Base-by-base conservation (phyloP, 495 filamentous ascomycete genomes). In the Pyronema domesticum region DNA sequence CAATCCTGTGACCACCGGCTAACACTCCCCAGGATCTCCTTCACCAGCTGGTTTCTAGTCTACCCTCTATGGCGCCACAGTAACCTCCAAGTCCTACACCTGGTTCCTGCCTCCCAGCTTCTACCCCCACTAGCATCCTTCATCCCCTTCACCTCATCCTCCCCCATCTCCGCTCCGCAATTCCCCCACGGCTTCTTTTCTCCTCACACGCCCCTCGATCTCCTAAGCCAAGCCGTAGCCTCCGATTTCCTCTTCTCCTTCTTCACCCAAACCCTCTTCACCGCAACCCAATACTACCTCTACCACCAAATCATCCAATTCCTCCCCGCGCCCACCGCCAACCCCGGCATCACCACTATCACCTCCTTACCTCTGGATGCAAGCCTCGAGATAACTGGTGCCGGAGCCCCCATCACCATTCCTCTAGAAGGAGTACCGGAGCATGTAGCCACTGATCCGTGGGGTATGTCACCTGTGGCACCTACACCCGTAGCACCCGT, bases 61-160 rank as follows among this genome's bases (percentile, higher is more conserved):
- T 65, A 62, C 46, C 63, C 63, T 30, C 55, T 65, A 42, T 65
- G 58, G 37, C 55, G 65, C 35, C 59, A 65, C 44, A 62, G 59
- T 3, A 58, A 48, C 14, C 51, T 65, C 3, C 63, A 65, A 46
- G 58, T 56, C 33, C 60, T 65, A 13, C 56, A 65, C 39, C 57
- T 65, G 19, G 34, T 61, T 8, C 50, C 59, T 13, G 46, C 62
- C 14, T 48, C 43, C 19, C 63, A 62, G 8, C 18, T 65, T 18
- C 52, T 65, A 17, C 63, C 63, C n/a, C 54, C 56, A 34, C 30
- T 62, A 40, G 30, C n/a, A 11, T 57, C 62, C 0, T 57, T 65
- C 14, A 11, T 65, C 7, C 54, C 58, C 7, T 64, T 64, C 57
- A 58, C 62, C n/a, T 19, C 55, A 3, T 36, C 54, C 23, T 65